Base-by-base conservation (phyloP, 257 asterid species). In the Ilex aquifolium region DNA sequence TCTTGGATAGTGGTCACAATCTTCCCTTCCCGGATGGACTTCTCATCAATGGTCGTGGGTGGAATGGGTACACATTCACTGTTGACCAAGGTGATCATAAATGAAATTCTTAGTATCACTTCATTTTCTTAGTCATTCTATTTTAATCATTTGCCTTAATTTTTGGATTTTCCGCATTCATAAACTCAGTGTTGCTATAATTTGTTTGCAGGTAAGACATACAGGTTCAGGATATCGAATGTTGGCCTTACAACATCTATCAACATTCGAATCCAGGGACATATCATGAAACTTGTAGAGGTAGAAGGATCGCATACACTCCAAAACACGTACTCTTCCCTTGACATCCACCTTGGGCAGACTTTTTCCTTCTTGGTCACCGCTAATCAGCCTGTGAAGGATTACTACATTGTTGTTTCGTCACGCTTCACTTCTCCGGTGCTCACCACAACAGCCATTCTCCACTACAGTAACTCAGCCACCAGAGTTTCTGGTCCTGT, bases 261-360 rank as follows among this genome's bases (percentile, higher is more conserved):
- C 31, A 93, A 93, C 65, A 86, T 90, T 76, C 80, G 96, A 77
- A 87, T 93, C 74, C 85, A 93, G 68, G 99, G 96, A 14, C 97
- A 93, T 77, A 31, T 48, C 12, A 78, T 93, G 99, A 85, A 84
- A 63, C 90, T 90, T 40, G 79, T 90, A n/a, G 97, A 93, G 82
- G 96, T 80, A 3, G 99, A 93, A 79, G 99, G 99, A 62, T 93
- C 99, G 31, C 99, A 93, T 71, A 90, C 99, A 2, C 68, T 87
- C 31, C 99, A 93, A 71, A 90, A 77, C 62, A 59, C 56, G 16
- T 93, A 87, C 77, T 40, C 88, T 46, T 76, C 96, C 32, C 84
- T 93, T 2, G 99, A 93, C 64, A 39, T 93, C 69, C 96, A 87
- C 77, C 65, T 88, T 29, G 99, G 97, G 30, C 97, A 93, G 65